Conservation (phyloP, 164 flowering plant genomes). For the Annona squamosa region DNA sequence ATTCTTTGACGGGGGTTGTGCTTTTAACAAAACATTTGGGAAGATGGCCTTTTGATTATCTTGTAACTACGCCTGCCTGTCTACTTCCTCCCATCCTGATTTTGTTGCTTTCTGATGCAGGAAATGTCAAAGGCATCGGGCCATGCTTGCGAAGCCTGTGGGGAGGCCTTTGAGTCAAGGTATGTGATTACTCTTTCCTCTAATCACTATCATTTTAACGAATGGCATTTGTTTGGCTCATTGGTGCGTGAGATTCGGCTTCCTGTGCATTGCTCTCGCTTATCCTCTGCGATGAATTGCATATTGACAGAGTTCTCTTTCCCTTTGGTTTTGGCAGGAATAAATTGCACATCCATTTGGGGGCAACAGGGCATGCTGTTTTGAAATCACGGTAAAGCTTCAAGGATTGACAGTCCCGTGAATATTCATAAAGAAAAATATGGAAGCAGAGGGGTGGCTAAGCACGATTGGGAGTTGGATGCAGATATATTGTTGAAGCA, state of each 20-base stretch:
- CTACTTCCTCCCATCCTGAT: background rate
- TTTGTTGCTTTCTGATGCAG: constrained; percentile 22
- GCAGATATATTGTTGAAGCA: background rate
- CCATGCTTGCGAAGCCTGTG: constrained; percentile 65
- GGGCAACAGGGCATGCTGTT: constrained; percentile 68
- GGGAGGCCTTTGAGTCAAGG: constrained; percentile 78
- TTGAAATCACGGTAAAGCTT: constrained; percentile 39
- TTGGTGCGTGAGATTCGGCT: background rate
- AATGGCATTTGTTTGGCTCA: background rate
- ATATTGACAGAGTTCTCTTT: too few species aligned
- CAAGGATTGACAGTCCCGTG: background rate
- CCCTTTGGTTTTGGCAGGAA: constrained; percentile 38
- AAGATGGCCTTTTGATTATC: background rate
- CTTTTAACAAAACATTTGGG: background rate
- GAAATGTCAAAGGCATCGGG: constrained; percentile 33
- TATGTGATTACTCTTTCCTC: constrained; percentile 13
- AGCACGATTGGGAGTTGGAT: background rate
- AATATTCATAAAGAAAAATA: background rate
- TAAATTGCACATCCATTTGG: constrained; percentile 66
- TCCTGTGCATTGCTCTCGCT: background rate
- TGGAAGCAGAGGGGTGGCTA: background rate
- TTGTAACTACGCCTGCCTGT: background rate
- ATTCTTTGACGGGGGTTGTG: background rate
- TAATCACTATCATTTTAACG: background rate
- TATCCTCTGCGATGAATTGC: too few species aligned